These are phyloP conservation scores for Mortierella sp. DNA, from an alignment of 371 early-diverging fungal species.

Conservation along the genomic window DNA sequence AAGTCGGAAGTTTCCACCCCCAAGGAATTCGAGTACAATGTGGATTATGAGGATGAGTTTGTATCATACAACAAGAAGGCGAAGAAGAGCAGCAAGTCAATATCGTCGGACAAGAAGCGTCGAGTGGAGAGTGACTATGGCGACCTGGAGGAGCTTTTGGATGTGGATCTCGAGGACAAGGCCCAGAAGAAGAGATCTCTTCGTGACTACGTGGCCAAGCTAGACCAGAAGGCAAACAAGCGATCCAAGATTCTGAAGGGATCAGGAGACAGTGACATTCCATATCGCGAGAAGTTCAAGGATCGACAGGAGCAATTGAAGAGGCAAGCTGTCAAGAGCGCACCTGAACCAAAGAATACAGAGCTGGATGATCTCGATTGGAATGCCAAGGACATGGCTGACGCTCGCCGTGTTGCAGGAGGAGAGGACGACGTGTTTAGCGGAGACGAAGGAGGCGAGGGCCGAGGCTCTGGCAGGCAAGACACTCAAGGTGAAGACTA, in stretches of 20 bases:
- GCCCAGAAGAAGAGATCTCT: conserved; percentile 72
- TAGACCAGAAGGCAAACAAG: conserved; percentile 74
- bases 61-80: conserved; percentile 48
- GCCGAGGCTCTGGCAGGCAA: conserved; percentile 51
- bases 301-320: conserved; percentile 58
- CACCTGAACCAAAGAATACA: conserved; percentile 65
- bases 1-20: conserved; percentile 6
- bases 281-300: conserved; percentile 72
- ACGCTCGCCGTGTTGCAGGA: conserved; percentile 51
- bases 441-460: conserved; percentile 24
- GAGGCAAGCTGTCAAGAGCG: conserved; percentile 64
- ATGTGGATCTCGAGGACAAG: conserved; percentile 86
- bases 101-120: conserved; percentile 54
- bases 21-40: conserved; percentile 42
- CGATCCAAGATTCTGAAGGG: conserved; percentile 59
- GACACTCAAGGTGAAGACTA: conserved; percentile 63
- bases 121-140: conserved; percentile 77
- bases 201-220: conserved; percentile 76
- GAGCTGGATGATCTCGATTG: conserved; percentile 74
- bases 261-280: conserved; percentile 81
- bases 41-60: conserved; percentile 57
- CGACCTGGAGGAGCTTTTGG: conserved; percentile 78
- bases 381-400: conserved; percentile 63
- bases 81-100: conserved; percentile 46
- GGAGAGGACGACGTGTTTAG: conserved; percentile 36